Evolutionary conservation across 1,139 yeast species (phyloP), one percentile per base, ranked within the genome.

Genomic region (Protomyces arabidopsidicola): DNA sequence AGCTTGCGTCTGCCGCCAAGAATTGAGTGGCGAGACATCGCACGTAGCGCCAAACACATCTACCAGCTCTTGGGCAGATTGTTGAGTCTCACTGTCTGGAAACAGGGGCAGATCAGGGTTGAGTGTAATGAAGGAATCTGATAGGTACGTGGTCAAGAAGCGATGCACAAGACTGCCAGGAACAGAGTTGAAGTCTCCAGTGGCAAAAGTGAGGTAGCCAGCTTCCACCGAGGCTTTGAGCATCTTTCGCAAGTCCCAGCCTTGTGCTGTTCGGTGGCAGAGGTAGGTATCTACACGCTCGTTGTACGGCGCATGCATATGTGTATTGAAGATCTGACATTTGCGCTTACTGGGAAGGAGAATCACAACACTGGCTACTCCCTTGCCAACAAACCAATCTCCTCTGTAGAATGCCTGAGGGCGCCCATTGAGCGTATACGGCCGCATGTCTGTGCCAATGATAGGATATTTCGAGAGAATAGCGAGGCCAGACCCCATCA

Each of bases 351-450:
- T 71, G 22, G 73, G 73, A 8, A 87, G 86, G 62, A 78, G 77
- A 54, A 91, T 77, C 14, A 86, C 75, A 0, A 96, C 88, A 1
- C 90, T 85, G 0, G 96, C 88, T 22, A 90, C 82, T 27, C 95
- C 82, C 73, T 93, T 93, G 2, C 99, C 99, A 27, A 95, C 99
- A 69, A 83, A 89, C 96, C 97, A 93, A 74, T 93, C 99, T 35
- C 99, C 99, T 66, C 98, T 77, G 76, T 83, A 87, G 68, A 95
- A 86, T 0, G 98, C 98, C 45, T 91, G 84, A 0, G 98, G 96
- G 59, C 97, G 79, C 0, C 99, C 99, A 74, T 91, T 93, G 66
- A 93, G 82, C 0, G 97, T 96, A 72, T 89, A 93, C 53, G 96
- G 77, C 72, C 88, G 87, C 58, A 93, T 75, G 71, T 87, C 88